phyloP scores from a whole-genome alignment of 139 green algal genomes.

The Penium margaritaceum region DNA sequence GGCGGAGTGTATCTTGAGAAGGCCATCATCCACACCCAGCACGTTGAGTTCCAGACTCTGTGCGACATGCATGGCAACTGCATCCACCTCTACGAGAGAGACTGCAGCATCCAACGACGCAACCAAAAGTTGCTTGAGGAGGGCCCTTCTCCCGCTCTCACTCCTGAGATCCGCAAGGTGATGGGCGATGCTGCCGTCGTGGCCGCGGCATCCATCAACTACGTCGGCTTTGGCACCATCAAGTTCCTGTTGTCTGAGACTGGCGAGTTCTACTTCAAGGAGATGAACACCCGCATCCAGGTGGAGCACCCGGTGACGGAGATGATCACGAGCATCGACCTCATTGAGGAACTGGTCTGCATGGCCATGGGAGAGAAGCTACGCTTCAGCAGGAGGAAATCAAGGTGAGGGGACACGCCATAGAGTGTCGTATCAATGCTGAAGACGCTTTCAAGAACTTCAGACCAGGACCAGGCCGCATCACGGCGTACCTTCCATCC shows the following conservation, averaged over 20 bases:
- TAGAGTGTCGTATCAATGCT: slow-evolving; percentile 87
- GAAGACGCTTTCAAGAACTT: slow-evolving; percentile 89
- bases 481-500: slow-evolving; percentile 79
- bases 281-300: slow-evolving; percentile 88
- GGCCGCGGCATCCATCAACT: slow-evolving; percentile 62
- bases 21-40: slow-evolving; percentile 77
- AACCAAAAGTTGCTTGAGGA: slow-evolving; percentile 98
- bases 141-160: slow-evolving; percentile 64
- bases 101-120: slow-evolving; percentile 88
- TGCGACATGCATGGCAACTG: slow-evolving; percentile 89
- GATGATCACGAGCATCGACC: slow-evolving; percentile 85
- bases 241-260: slow-evolving; percentile 94
- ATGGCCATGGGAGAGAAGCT: slow-evolving; percentile 74
- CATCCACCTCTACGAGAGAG: slow-evolving; percentile 87
- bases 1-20: slow-evolving; percentile 86
- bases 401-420: slow-evolving; percentile 65
- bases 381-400: slow-evolving; percentile 55
- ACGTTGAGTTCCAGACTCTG: slow-evolving; percentile 97
- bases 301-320: slow-evolving; percentile 96
- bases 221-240: slow-evolving; percentile 75
- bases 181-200: slow-evolving; percentile 82
- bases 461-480: slow-evolving; percentile 72
- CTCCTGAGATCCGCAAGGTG: slow-evolving; percentile 66
- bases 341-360: slow-evolving; percentile 74
- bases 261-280: slow-evolving; percentile 79